Conservation (phyloP, 2,329 filamentous ascomycete genomes). For the Zymoseptoria passerinii region DNA sequence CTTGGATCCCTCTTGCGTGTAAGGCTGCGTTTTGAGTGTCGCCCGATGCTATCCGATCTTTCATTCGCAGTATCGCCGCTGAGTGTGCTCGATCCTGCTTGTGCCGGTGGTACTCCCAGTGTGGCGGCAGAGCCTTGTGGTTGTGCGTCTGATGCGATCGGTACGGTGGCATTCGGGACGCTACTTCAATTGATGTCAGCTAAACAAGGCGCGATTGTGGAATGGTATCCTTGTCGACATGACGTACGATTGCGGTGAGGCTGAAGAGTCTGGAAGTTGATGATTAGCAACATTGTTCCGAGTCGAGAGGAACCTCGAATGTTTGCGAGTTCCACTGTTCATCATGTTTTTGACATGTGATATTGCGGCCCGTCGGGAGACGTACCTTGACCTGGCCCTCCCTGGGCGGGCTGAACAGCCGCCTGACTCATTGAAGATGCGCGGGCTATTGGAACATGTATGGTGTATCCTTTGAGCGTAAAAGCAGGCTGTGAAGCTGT, state of each 20-base stretch:
- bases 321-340: not conserved
- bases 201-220: slow-evolving; percentile 9
- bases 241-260: slow-evolving; percentile 17
- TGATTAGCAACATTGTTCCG: slow-evolving; percentile 4
- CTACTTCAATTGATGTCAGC: slow-evolving; percentile 9
- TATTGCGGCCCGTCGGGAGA: slow-evolving; percentile 3
- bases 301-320: not conserved
- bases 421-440: slow-evolving; percentile 22
- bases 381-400: slow-evolving; percentile 20
- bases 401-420: slow-evolving; percentile 18
- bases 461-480: not conserved
- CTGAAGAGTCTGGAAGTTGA: slow-evolving; percentile 13
- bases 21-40: slow-evolving; percentile 40
- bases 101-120: slow-evolving; percentile 9
- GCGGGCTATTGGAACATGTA: slow-evolving; percentile 14
- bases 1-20: slow-evolving; percentile 39
- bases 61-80: slow-evolving; percentile 39
- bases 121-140: slow-evolving; percentile 3
- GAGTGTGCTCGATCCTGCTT: slow-evolving; percentile 27
- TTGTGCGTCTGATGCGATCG: slow-evolving; percentile 3
- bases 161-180: slow-evolving; percentile 11
- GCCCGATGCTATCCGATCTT: slow-evolving; percentile 36
- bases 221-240: slow-evolving; percentile 13
- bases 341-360: slow-evolving; percentile 4
- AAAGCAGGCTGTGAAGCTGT: not conserved